Conservation (phyloP, 768 basidiomycete species). For the Pisolithus albus region DNA sequence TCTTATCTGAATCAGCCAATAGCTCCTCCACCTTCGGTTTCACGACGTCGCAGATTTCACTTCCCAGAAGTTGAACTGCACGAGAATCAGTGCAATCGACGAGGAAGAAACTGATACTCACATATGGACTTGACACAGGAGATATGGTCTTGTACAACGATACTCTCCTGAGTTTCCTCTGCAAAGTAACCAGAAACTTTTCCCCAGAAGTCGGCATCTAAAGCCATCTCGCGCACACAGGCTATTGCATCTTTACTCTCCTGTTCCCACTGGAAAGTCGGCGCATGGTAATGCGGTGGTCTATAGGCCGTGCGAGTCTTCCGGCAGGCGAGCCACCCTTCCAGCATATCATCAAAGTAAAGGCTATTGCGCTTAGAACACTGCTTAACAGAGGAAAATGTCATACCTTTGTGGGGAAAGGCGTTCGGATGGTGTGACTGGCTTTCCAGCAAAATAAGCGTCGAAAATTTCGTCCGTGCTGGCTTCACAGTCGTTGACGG, state of each 20-base stretch:
- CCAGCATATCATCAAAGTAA: conserved; percentile 48
- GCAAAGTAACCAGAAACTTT: conserved; percentile 61
- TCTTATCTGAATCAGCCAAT: conserved; percentile 63
- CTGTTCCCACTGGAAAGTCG: conserved; percentile 56
- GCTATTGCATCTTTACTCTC: conserved; percentile 44
- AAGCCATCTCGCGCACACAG: conserved; percentile 42
- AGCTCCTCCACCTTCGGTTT: conserved; percentile 45
- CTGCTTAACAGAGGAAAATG: not conserved
- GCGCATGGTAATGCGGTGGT: conserved; percentile 39
- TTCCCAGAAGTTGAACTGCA: conserved; percentile 59
- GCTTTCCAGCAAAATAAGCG: conserved; percentile 43
- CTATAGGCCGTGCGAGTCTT: conserved; percentile 39
- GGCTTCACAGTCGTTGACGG: conserved; percentile 42
- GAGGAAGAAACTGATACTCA: conserved; percentile 25
- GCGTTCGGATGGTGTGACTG: conserved; percentile 1
- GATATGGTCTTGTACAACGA: conserved; percentile 60
- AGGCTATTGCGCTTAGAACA: conserved; percentile 29
- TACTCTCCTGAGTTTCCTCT: conserved; percentile 68
- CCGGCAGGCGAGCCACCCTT: conserved; percentile 69
- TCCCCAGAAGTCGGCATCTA: conserved; percentile 56
- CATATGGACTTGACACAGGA: conserved; percentile 72
- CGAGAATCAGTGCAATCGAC: not conserved
- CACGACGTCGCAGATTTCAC: conserved; percentile 33
- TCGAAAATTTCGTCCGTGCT: conserved; percentile 52
- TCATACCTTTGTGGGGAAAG: not conserved